Evolutionary conservation across 768 basidiomycete species (phyloP).

Genomic region (Xerocomellus amylosporus): DNA sequence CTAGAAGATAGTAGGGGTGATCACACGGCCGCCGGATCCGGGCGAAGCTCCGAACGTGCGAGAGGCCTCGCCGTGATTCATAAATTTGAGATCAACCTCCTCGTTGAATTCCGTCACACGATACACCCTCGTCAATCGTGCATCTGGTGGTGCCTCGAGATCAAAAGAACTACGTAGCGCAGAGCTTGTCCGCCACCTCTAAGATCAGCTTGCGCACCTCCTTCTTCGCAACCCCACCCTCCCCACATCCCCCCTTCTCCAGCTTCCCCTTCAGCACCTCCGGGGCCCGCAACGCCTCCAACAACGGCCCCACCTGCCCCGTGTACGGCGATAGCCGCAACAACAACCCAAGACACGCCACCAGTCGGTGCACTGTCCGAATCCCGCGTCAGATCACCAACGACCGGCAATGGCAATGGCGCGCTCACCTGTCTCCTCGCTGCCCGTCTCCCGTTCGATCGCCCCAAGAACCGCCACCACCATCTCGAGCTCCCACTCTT

Average conservation of each 20-base stretch:
- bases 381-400: not conserved
- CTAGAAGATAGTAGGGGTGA: too few relatives aligned
- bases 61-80: too few relatives aligned
- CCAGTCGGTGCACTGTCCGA: slow-evolving; percentile 72
- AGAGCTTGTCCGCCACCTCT: slow-evolving; percentile 55
- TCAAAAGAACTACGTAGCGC: slow-evolving; percentile 24
- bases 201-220: slow-evolving; percentile 62
- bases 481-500: slow-evolving; percentile 86
- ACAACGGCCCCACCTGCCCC: slow-evolving; percentile 52
- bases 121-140: too few relatives aligned
- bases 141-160: too few relatives aligned
- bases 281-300: slow-evolving; percentile 69
- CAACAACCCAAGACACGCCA: slow-evolving; percentile 74
- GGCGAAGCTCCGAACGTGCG: too few relatives aligned
- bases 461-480: slow-evolving; percentile 82
- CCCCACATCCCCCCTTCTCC: slow-evolving; percentile 47
- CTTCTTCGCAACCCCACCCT: slow-evolving; percentile 55
- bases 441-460: slow-evolving; percentile 62
- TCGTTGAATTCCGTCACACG: too few relatives aligned
- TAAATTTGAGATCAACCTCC: too few relatives aligned
- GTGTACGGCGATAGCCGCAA: slow-evolving; percentile 73
- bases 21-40: too few relatives aligned
- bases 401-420: not conserved
- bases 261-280: slow-evolving; percentile 59
- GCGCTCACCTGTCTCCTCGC: slow-evolving; percentile 76